Evolutionary conservation across 192 early-diverging fungal species (phyloP), one percentile per base, ranked within the genome.

Genomic region (Rhizophagus sp.): DNA sequence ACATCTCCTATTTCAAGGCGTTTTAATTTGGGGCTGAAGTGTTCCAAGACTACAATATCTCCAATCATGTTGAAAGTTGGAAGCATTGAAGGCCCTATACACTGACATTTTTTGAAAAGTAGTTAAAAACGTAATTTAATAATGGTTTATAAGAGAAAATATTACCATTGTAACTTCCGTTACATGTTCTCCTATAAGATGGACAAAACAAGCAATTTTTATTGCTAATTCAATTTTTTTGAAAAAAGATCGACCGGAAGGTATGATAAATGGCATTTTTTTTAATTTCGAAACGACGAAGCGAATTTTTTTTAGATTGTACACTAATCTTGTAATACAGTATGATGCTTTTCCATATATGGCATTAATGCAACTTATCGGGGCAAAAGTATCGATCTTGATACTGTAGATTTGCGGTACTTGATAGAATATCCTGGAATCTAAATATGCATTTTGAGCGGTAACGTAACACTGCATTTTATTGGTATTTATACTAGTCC

Each of bases 31-130:
- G 81, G 86, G 0, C 92, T 88, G 24, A 96, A 70, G 75, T 90
- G 89, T 71, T 96, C 96, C 63, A 94, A 82, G 25, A 90, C 80
- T 22, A 97, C 90, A 61, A 94, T 62, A 81, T 97, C 96, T 41
- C 96, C 96, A 2, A 85, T 80, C 84, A 95, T 88, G 83, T 95
- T 96, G 62, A 97, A 89, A 25, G 94, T 96, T 3, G 97, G 97
- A 24, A 96, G 87, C 96, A 98, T 98, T 39, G 95, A 96, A 15
- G 95, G 95, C 1, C 96, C 96, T 47, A 92, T 86, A 77, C 91
- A 93, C 91, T 91, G 61, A 61, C 2, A 7, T 36, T 27, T 41
- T 61, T 33, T 22, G 17, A 34, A 19, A 72, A 30, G 76, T 52
- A 52, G 19, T 34, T 15, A 13, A 41, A 25, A 57, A 17, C 63